These are phyloP conservation scores for Diutina neorugosa DNA, from an alignment of 1,139 yeast species.

Conservation along the genomic window DNA sequence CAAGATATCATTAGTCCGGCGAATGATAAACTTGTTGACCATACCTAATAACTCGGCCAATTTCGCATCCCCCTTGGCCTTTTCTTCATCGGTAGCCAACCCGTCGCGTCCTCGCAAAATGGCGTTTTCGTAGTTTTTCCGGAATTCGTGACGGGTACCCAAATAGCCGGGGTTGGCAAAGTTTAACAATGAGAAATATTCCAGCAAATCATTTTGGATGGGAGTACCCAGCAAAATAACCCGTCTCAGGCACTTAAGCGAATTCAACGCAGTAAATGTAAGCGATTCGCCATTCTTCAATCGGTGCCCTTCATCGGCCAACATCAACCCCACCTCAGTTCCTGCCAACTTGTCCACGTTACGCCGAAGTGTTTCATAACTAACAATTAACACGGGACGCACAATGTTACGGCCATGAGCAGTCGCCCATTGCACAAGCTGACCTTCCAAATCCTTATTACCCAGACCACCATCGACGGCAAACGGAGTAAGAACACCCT, in stretches of 20 bases:
- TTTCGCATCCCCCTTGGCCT: constrained; percentile 59
- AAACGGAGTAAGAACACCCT: constrained; percentile 75
- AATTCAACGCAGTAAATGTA: constrained; percentile 80
- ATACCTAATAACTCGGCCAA: constrained; percentile 57
- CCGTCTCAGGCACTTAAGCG: constrained; percentile 73
- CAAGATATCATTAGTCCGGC: constrained; percentile 90
- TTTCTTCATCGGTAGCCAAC: constrained; percentile 73
- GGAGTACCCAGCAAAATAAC: constrained; percentile 96
- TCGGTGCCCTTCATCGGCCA: constrained; percentile 96
- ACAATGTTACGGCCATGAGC: constrained; percentile 85
- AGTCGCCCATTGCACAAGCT: constrained; percentile 74
- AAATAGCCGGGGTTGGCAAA: constrained; percentile 93
- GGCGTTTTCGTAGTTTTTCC: constrained; percentile 71
- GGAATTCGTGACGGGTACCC: constrained; percentile 75
- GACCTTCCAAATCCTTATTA: constrained; percentile 52
- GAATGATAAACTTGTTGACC: constrained; percentile 82
- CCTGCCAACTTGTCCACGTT: constrained; percentile 69
- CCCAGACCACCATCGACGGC: constrained; percentile 87
- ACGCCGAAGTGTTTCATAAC: constrained; percentile 86
- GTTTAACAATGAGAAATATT: constrained; percentile 79
- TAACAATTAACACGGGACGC: constrained; percentile 87
- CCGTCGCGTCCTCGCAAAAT: constrained; percentile 86
- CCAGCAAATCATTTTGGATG: constrained; percentile 90
- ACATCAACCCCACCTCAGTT: constrained; percentile 74
- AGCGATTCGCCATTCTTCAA: constrained; percentile 89